Base-by-base conservation (phyloP, 2,329 filamentous ascomycete genomes). In the Xylaria digitata region DNA sequence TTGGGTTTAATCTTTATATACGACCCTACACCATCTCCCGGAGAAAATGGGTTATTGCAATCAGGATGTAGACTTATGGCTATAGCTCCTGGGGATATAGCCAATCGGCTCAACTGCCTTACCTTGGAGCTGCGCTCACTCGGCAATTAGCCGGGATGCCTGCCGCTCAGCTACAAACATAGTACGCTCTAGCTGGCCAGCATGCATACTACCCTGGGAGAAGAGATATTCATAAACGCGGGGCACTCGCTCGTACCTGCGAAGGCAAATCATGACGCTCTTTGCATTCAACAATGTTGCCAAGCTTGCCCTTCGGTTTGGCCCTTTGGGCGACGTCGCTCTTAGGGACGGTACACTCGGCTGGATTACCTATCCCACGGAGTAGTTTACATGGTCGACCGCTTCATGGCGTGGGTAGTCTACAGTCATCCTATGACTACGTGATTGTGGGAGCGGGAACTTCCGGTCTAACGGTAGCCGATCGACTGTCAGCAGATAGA, bases 361-460 rank as follows among this genome's bases (percentile, higher is more conserved):
- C 42, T 6, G n/a, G 13, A 23, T 1, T 46, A 5, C 40, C 63
- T 34, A 56, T 59, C 4, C 43, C 32, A 7, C 32, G 4, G 21
- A 26, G 17, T 19, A 11, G 21, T 11, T 23, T 40, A 13, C 23
- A n/a, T 4, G 11, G 26, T 37, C 54, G 49, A 55, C 42, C 30
- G 17, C 9, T 6, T 13, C 8, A 65, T 48, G 15, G 37, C 17
- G 37, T 4, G 17, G 34, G 56, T 0, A 34, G 2, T 1, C 17
- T 65, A 17, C 56, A 21, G 23, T 34, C 58, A 21, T 73, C 72
- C 0, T 76, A 75, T 26, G 75, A 76, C 61, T 75, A 76, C 66
- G 72, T 76, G 15, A 70, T 76, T 19, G 63, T 76, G 8, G 75
- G 74, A 34, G 75, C 69, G 5, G 75, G 75, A 7, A 76, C 75